phyloP scores from a whole-genome alignment of 495 filamentous ascomycete genomes.

The Astrocystis sublimbata region DNA sequence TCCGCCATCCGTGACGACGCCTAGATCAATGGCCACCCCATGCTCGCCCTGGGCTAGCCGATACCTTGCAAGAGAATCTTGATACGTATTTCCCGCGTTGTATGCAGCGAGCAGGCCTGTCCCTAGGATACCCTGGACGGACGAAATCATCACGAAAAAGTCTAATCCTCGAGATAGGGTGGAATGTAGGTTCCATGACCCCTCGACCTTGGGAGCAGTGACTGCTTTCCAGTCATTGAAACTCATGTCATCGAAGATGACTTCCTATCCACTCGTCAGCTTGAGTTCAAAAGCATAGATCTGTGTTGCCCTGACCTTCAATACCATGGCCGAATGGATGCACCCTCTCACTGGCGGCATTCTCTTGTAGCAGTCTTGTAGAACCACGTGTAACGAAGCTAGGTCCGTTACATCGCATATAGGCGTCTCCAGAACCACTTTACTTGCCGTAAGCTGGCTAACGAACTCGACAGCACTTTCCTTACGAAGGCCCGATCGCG shows the following conservation, averaged over 20 bases:
- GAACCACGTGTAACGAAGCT: neutral
- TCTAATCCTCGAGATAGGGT: constrained; percentile 44
- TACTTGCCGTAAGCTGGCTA: constrained; percentile 14
- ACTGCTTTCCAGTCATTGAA: constrained; percentile 37
- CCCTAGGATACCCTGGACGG: constrained; percentile 51
- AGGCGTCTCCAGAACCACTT: constrained; percentile 23
- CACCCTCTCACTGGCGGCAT: constrained; percentile 55
- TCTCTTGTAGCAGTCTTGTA: constrained; percentile 20
- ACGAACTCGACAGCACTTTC: constrained; percentile 18
- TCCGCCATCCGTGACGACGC: constrained; percentile 1
- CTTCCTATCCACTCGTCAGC: constrained; percentile 41
- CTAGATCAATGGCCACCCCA: neutral
- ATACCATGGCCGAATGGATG: constrained; percentile 45
- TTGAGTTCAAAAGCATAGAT: constrained; percentile 7
- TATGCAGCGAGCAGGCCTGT: constrained; percentile 55
- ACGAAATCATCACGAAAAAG: constrained; percentile 60
- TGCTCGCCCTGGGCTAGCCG: constrained; percentile 21
- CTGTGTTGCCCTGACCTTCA: constrained; percentile 21
- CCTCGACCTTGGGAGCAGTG: constrained; percentile 46
- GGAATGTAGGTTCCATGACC: constrained; percentile 50
- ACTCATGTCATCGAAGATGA: constrained; percentile 46
- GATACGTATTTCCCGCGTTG: constrained; percentile 56
- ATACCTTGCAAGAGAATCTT: constrained; percentile 47
- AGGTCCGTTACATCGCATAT: constrained; percentile 37
- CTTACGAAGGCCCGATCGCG: constrained; percentile 40